Evolutionary conservation across 2,329 filamentous ascomycete species (phyloP), one percentile per base, ranked within the genome.

Genomic region (Setomelanomma holmii): DNA sequence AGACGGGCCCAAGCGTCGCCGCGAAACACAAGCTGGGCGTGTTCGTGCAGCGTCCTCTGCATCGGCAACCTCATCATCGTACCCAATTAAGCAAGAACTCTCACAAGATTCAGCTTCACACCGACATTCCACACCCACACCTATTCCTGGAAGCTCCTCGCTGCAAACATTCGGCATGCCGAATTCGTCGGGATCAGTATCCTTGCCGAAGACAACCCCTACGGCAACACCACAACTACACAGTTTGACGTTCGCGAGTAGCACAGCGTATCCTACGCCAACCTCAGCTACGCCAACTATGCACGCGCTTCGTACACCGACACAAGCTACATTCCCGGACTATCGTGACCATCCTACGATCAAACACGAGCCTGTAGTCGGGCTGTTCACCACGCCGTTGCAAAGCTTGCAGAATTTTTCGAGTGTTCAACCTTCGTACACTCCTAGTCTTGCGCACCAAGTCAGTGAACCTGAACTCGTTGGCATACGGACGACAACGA

Each of bases 1-100:
- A 64, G 75, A 77, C 50, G 74, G 73, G 8, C 75, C 74, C 24
- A 77, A 76, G 53, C 63, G 75, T 47, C 75, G 75, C 40, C 73
- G 75, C 57, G 75, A 76, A 66, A 75, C 75, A 7, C 64, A 73
- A 24, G 64, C 69, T 23, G 68, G 71, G 20, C 72, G 73, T 36
- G 67, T 67, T 47, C 72, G 73, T 46, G 69, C 73, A 16, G 68
- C 58, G 10, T 74, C 71, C 7, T 74, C 71, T 10, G 63, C 70
- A 17, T 74, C 71, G 14, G 59, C 70, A 19, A 64, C 67, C 0
- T 72, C 72, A 16, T 71, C 67, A 2, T 66, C 65, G n/a, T 72
- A 75, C 38, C 69, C 68, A 23, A 60, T 69, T 51, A 72, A 67
- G 45, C 61, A 67, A 17, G 69, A 74, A 16, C 14, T 53, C 4